Base-by-base conservation (phyloP, 352 stramenopile genomes). In the Globisporangium nagaii region DNA sequence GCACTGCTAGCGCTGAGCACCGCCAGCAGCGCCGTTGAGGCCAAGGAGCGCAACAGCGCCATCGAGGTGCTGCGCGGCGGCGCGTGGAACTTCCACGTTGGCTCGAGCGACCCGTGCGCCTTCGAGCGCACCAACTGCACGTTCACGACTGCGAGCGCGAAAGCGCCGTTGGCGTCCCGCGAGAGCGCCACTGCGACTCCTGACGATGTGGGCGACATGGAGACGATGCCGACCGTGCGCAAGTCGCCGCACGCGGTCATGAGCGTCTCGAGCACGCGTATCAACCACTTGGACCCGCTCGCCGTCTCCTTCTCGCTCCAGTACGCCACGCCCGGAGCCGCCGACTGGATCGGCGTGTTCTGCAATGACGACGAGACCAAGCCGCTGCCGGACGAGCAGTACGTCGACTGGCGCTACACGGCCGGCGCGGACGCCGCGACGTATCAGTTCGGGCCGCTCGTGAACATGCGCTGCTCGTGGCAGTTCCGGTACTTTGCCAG, bases 401-500 rank as follows among this genome's bases (percentile, higher is more conserved):
- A 63, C 49, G 42, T 63, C 19, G 56, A 58, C 41, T 63, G 48
- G 49, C 39, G 34, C 19, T 60, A 32, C 30, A 60, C 56, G 10
- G 32, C 24, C 17, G 36, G 28, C 27, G 30, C 17, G 17, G 34
- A 27, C 56, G 17, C 48, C 6, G 52, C 25, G 4, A 56, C 57
- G 25, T 24, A 61, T 30, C 30, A 44, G 41, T 60, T 64, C 20
- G 62, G 62, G 8, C 62, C 57, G 27, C 35, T 70, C 19, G 35
- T 66, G 25, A 70, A 70, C 52, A 66, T 66, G 62, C 62, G 62
- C 12, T 70, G 62, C 41, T 37, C 52, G 50, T 70, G 46, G 25
- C 52, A 70, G 31, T 66, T 66, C 22, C 62, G 57, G 3, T 70
- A 64, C 20, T 54, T 66, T 13, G 46, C 65, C 13, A 34, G 57